Evolutionary conservation across 345 rosid species (phyloP), one percentile per base, ranked within the genome.

Genomic region (Populus tremula): DNA sequence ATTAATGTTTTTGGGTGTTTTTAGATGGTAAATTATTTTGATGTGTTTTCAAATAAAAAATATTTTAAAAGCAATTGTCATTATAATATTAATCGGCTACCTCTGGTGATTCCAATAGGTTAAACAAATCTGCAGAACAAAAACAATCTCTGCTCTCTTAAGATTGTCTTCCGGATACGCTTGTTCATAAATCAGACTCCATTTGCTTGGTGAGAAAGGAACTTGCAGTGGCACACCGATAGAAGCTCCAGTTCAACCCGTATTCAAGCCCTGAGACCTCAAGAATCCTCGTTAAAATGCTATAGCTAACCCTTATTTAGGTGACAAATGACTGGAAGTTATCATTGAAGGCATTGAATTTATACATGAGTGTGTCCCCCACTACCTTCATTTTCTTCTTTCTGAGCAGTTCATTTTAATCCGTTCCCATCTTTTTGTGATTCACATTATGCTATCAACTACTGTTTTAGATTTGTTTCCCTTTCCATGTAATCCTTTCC

Each of bases 351-450:
- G 20, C 2, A 25, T 27, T 67, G 74, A 38, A 56, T 76, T 69
- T 76, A 69, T 76, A 76, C 10, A 4, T 4, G 36, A 33, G 0
- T 18, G 31, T 5, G 41, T 13, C 50, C 39, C 31, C 36, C 36
- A 33, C 36, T 14, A 36, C 8, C 36, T 70, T n/a, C 1, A 5
- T n/a, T 9, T 49, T 27, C 49, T 4, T 5, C 49, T 4, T 5
- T 33, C 5, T 21, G 11, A 8, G 11, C 29, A 68, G 17, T 74
- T 14, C 31, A 66, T 25, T 31, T 69, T 53, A 11, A 74, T 27
- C 63, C 11, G 7, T 67, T 10, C 38, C 77, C 31, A 63, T 77
- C 87, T 82, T 85, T 80, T 36, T 76, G 78, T 85, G 87, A 82
- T 50, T 79, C 16, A 3, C 18, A 8, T 18, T 50, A 18, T 17